Evolutionary conservation across 129 eudicot genomes (phyloP), one percentile per base, ranked within the genome.

Genomic region (Flaveria trinervia): DNA sequence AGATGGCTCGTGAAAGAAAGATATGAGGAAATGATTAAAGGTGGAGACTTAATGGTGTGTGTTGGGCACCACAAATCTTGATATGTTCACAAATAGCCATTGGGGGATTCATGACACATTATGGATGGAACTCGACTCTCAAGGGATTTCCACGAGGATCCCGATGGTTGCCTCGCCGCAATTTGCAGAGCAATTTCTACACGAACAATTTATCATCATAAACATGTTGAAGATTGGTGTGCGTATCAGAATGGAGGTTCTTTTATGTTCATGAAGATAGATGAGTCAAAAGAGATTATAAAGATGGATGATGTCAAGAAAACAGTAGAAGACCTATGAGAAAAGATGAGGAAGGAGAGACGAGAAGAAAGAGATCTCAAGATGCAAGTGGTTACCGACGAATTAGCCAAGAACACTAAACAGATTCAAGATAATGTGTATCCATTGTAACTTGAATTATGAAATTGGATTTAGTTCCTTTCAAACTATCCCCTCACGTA

Each of bases 21-120:
- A 15, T 84, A 76, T n/a, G 88, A 86, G 80, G 94, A 80, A 62
- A 83, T 86, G 77, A 52, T 82, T 5, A 81, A 82, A 44, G 80
- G 62, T 10, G 77, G 77, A 70, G 89, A 89, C 5, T 22, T 84
- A 25, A 33, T 89, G 70, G 80, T 89, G 45, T 80, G 75, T 8
- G 96, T 15, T 90, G 92, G 96, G 92, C 92, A 0, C 92, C 92
- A 23, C 90, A 90, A 83, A 75, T 84, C 71, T 75, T 81, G 41
- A 83, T 90, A 46, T 68, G 88, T 41, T 74, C 85, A 14, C 90
- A 88, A 49, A 60, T 41, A 9, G 77, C 89, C 1, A 44, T 90
- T 0, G 96, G 90, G n/a, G 90, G 85, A 2, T 90, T 87, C 46
- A 17, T 90, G 46, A 86, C 92, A 28, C 96, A 90, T 39, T 90